Conservation (phyloP, 805 yeast species). For the Saccharomycopsis oosterbeekiorum region DNA sequence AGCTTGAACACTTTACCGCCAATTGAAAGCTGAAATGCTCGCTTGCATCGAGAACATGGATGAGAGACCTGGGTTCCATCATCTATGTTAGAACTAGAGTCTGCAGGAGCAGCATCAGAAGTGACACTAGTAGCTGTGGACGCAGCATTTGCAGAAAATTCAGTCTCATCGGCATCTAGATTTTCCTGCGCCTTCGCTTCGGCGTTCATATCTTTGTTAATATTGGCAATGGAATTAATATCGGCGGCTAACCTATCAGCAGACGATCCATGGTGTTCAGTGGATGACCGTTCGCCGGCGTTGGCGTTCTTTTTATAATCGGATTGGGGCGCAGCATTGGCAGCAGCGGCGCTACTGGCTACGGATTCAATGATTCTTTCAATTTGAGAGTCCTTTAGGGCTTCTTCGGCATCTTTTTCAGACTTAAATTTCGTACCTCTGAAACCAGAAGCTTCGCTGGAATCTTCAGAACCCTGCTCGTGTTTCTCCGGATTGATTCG, state of each 20-base stretch:
- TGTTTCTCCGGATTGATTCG: background rate
- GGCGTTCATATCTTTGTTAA: background rate
- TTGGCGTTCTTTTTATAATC: background rate
- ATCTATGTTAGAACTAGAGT: background rate
- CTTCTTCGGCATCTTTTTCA: background rate
- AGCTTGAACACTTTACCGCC: constrained; percentile 38
- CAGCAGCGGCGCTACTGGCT: background rate
- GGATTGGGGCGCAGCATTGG: background rate
- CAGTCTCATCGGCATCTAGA: background rate
- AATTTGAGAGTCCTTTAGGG: background rate
- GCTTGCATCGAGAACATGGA: constrained; percentile 51
- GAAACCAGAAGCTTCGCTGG: background rate
- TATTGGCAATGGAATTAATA: background rate
- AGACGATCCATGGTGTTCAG: background rate
- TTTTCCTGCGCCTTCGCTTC: background rate
- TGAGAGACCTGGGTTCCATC: background rate
- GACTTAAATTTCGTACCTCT: background rate
- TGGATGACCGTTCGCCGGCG: background rate
- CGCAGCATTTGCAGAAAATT: background rate
- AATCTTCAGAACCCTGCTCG: background rate
- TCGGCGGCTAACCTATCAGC: constrained; percentile 1
- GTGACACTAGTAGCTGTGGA: background rate
- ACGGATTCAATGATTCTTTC: background rate
- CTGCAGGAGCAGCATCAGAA: background rate
- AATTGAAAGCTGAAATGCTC: constrained; percentile 40